Percentiles rank a stretch among this genome's conserved stretches.
phyloP scores from a whole-genome alignment of 495 filamentous ascomycete genomes.

The Trichoderma erinaceum region DNA sequence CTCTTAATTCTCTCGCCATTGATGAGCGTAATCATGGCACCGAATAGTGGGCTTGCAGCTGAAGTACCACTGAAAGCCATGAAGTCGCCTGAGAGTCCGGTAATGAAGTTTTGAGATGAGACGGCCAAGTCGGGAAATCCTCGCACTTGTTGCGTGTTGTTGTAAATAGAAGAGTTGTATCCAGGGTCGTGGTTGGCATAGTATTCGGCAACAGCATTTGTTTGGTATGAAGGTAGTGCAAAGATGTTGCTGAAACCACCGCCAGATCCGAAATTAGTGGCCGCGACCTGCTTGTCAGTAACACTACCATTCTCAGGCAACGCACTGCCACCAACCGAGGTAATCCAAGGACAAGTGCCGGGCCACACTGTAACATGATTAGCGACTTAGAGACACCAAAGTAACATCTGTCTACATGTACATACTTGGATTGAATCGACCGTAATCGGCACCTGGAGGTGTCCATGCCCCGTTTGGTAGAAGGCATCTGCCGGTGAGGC shows the following conservation, averaged over 20 bases:
- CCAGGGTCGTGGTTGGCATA: slow-evolving; percentile 22
- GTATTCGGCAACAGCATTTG: slow-evolving; percentile 21
- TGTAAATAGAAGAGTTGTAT: slow-evolving; percentile 20
- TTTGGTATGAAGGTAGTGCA: slow-evolving; percentile 33
- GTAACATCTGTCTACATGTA: neutral
- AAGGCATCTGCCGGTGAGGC: slow-evolving; percentile 22
- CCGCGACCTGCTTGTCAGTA: slow-evolving; percentile 32
- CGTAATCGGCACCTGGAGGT: slow-evolving; percentile 1
- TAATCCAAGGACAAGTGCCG: slow-evolving; percentile 41
- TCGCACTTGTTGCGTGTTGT: slow-evolving; percentile 19
- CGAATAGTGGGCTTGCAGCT: slow-evolving; percentile 17
- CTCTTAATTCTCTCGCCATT: slow-evolving; percentile 42
- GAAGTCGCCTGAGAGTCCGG: slow-evolving; percentile 17
- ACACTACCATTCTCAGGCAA: slow-evolving; percentile 28
- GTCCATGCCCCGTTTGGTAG: slow-evolving; percentile 2
- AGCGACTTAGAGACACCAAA: neutral
- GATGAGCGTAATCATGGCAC: slow-evolving; percentile 27
- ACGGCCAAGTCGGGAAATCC: slow-evolving; percentile 21
- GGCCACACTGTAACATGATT: slow-evolving; percentile 23
- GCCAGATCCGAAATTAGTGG: slow-evolving; percentile 32
- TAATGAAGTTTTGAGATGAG: slow-evolving; percentile 16
- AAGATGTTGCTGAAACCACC: slow-evolving; percentile 47
- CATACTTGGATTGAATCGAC: slow-evolving; percentile 21
- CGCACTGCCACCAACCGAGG: slow-evolving; percentile 38
- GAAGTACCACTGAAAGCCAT: slow-evolving; percentile 18